These are phyloP conservation scores for Pyrus betulifolia DNA, from an alignment of 306 rosid species.

Conservation along the genomic window DNA sequence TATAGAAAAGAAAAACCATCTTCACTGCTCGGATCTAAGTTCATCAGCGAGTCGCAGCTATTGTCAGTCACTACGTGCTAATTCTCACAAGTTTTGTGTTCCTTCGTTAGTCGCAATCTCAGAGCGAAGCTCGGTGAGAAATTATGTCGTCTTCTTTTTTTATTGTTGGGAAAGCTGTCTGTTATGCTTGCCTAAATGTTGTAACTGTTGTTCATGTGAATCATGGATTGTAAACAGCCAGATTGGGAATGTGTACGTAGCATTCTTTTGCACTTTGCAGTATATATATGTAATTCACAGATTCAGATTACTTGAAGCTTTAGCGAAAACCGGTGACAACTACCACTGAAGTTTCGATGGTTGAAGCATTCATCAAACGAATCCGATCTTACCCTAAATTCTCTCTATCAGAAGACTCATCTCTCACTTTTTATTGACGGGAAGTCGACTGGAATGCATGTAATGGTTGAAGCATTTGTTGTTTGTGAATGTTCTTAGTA, in stretches of 20 bases:
- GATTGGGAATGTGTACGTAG: conserved; percentile 42
- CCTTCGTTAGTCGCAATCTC: conserved; percentile 33
- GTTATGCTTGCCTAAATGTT: conserved; percentile 16
- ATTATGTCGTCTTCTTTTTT: conserved; percentile 4
- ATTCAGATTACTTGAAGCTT: background rate
- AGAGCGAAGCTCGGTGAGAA: conserved; percentile 47
- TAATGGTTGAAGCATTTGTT: background rate
- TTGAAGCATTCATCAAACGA: background rate
- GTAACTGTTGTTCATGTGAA: conserved; percentile 27
- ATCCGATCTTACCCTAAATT: background rate
- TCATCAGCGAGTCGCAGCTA: conserved; percentile 28
- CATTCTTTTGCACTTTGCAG: conserved; percentile 11
- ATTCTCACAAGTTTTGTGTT: conserved; percentile 26
- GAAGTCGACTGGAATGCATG: background rate
- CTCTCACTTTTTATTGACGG: too few species aligned
- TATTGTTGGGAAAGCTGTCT: conserved; percentile 12
- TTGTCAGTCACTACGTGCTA: conserved; percentile 18
- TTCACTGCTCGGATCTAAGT: conserved; percentile 5
- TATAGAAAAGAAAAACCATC: conserved; percentile 37
- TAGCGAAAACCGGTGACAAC: background rate
- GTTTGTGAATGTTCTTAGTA: too few species aligned
- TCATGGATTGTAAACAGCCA: conserved; percentile 23
- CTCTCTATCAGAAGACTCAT: too few species aligned
- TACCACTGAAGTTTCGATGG: too few species aligned
- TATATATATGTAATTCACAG: background rate